A percentile compares a stretch with the other conserved stretches of the same genome.
Evolutionary conservation across 2,329 filamentous ascomycete genomes (phyloP).

Genomic region (Cordyceps sp.): DNA sequence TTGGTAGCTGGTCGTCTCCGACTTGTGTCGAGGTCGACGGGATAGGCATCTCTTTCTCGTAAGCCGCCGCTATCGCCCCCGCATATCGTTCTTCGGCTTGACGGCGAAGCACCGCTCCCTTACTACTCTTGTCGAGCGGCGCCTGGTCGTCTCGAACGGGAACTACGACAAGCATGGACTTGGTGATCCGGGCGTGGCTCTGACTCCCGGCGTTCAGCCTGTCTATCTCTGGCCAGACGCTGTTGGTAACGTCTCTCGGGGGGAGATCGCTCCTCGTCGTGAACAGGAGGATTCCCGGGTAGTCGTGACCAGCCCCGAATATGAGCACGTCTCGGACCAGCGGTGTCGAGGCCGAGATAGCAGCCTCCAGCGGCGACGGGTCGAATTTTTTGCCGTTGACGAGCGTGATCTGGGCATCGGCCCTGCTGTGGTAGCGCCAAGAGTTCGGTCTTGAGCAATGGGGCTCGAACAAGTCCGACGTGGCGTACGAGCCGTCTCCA

Average conservation of each 20-base stretch:
- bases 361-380: constrained; percentile 41
- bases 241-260: background rate
- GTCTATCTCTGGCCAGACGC: constrained; percentile 18
- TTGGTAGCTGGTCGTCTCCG: constrained; percentile 16
- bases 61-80: constrained; percentile 27
- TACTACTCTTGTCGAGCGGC: constrained; percentile 41
- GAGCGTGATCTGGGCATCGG: constrained; percentile 44
- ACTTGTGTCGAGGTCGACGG: constrained; percentile 2
- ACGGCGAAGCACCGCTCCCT: constrained; percentile 39
- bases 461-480: constrained; percentile 42
- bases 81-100: constrained; percentile 32
- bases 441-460: constrained; percentile 33
- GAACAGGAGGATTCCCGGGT: constrained; percentile 40
- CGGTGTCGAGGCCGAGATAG: constrained; percentile 22
- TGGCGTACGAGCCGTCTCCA: constrained; percentile 42
- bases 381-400: constrained; percentile 55
- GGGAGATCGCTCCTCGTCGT: constrained; percentile 9
- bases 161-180: constrained; percentile 32
- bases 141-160: constrained; percentile 6
- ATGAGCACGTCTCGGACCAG: constrained; percentile 38
- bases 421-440: constrained; percentile 46
- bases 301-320: constrained; percentile 40
- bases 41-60: constrained; percentile 10
- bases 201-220: constrained; percentile 30
- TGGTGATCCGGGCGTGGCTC: constrained; percentile 31